Base-by-base conservation (phyloP, 2,329 filamentous ascomycete species). In the Thielaviopsis punctulata region DNA sequence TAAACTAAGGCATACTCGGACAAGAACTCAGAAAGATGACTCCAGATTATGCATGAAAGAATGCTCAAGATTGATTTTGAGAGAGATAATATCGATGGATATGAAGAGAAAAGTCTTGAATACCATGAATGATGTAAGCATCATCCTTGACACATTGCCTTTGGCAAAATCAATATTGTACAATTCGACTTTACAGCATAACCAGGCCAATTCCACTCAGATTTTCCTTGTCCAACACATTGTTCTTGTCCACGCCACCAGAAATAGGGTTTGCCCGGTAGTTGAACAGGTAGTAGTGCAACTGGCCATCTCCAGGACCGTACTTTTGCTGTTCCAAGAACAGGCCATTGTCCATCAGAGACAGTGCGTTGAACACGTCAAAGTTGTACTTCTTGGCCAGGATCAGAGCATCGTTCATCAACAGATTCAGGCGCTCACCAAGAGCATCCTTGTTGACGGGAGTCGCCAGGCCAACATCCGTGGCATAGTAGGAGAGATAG, bases 241-340 rank as follows among this genome's bases (percentile, higher is more conserved):
- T 94, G 62, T 76, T 79, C 61, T 76, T 75, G 64, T 95, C 81
- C 44, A 96, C 80, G 21, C 92, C 92, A 48, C 92, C 89, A 0
- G 79, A 71, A 61, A 98, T 84, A n/a, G 82, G 80, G 55, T 85
- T 81, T 12, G 87, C 86, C 53, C 87, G 80, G 72, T 95, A 98
- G 69, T 98, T 98, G 75, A 93, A 98, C 27, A 98, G 73, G 66
- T 98, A 98, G 69, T 89, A 98, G 67, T 98, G 88, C 60, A 98
- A 73, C 65, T 92, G 87, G 46, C 92, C 92, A 64, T 98, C 92
- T 27, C 92, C 92, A 4, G 84, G 82, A 45, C 90, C 92, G 61
- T 95, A 98, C 66, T 94, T 94, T 63, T 95, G 86, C 59, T 95
- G 76, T 63, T 90, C 82, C 5, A 98, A 73, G 76, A 98, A 96